phyloP scores from a whole-genome alignment of 768 basidiomycete genomes.

The Tylopilus rubrobrunneus region DNA sequence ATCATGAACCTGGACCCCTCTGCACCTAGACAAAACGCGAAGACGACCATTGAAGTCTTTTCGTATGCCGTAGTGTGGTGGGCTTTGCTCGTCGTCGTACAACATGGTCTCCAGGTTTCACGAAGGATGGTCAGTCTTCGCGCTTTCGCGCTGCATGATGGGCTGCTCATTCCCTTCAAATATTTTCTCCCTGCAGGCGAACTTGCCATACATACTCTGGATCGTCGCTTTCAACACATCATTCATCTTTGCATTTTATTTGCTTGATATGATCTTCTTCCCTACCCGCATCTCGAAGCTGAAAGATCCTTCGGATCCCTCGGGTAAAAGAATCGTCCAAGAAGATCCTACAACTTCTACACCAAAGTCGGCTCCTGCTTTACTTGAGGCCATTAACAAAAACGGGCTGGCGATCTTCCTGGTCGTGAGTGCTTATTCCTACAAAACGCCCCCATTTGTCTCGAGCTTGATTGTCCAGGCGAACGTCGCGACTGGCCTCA shows the following conservation, averaged over 20 bases:
- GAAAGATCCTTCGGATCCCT: constrained; percentile 20
- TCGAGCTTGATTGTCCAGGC: constrained; percentile 46
- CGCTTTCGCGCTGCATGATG: not conserved
- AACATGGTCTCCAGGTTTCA: constrained; percentile 44
- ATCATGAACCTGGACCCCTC: constrained; percentile 9
- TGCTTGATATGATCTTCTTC: constrained; percentile 71
- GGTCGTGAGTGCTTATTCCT: constrained; percentile 47
- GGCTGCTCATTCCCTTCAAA: not conserved
- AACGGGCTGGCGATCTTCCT: constrained; percentile 82
- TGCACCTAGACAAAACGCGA: constrained; percentile 57
- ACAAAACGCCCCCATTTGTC: not conserved
- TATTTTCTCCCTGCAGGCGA: constrained; percentile 52
- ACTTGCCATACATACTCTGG: constrained; percentile 88
- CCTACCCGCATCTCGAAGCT: constrained; percentile 37
- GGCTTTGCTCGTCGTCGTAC: constrained; percentile 44
- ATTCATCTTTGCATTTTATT: constrained; percentile 77
- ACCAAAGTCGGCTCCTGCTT: constrained; percentile 34
- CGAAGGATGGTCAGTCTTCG: constrained; percentile 52
- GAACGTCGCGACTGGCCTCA: constrained; percentile 79
- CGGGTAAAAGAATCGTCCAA: constrained; percentile 23
- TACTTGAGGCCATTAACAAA: constrained; percentile 80
- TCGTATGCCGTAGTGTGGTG: constrained; percentile 82
- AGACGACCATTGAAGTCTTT: constrained; percentile 72
- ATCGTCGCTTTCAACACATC: constrained; percentile 83
- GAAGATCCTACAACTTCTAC: constrained; percentile 20